Evolutionary conservation across 352 stramenopile genomes (phyloP).

Genomic region (Pythium scleroteichum): DNA sequence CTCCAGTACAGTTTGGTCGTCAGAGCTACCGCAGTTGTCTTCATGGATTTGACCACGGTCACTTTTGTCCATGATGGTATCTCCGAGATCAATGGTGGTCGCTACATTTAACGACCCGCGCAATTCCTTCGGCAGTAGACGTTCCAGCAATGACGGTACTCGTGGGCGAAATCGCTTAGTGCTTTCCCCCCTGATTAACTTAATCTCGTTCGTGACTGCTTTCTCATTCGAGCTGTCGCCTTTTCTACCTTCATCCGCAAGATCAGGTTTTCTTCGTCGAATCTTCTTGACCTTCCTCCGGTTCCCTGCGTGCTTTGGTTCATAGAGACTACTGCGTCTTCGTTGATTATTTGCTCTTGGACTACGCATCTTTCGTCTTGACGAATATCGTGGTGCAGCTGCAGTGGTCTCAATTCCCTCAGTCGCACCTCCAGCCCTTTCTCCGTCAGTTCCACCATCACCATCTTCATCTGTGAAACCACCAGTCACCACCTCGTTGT

Average conservation of each 20-base stretch:
- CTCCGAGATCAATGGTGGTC: too few relatives aligned
- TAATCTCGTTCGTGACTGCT: background rate
- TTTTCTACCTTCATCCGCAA: too few relatives aligned
- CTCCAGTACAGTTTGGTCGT: background rate
- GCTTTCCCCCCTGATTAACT: too few relatives aligned
- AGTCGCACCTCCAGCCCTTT: background rate
- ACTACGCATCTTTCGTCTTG: background rate
- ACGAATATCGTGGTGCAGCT: background rate
- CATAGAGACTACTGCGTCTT: conserved; percentile 5
- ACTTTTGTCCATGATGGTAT: background rate
- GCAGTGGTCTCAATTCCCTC: background rate
- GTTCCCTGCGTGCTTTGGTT: background rate
- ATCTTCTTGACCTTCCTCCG: background rate
- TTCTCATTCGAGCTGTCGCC: background rate
- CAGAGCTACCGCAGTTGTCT: background rate
- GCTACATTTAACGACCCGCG: too few relatives aligned
- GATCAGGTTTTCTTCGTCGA: too few relatives aligned
- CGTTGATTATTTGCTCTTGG: background rate
- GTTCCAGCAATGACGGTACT: too few relatives aligned
- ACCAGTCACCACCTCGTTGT: background rate
- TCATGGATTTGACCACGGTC: background rate
- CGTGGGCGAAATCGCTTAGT: too few relatives aligned
- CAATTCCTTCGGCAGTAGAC: too few relatives aligned
- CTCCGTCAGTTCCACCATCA: background rate
- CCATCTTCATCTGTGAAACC: background rate